Evolutionary conservation across 495 filamentous ascomycete genomes (phyloP), one percentile per base, ranked within the genome.

Genomic region (Haplographium delicatum): DNA sequence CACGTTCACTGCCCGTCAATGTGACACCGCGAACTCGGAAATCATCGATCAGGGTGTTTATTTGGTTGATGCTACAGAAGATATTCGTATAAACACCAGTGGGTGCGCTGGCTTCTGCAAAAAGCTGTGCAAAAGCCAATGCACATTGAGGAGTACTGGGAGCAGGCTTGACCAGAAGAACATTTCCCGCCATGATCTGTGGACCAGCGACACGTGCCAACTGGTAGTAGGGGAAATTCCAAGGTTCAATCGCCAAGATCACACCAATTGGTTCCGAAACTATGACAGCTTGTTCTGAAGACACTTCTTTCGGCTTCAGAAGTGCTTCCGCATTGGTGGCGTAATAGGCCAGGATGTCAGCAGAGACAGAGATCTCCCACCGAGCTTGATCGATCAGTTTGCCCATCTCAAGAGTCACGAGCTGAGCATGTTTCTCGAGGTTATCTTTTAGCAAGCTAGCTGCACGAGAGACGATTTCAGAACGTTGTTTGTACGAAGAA

Each of bases 91-190:
- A 48, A 22, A 93, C 86, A 20, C 86, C 81, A 26, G 79, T 59
- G 2, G 87, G 87, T 33, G 94, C 71, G 4, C 90, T 89, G 16
- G 86, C 88, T 50, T 87, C 79, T 6, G 63, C 41, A 62, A 95
- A 94, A 34, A 85, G 78, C 53, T 80, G 72, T 46, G 83, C 70
- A 18, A 93, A 67, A 31, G 88, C 86, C 67, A 95, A 88, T 7
- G 76, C 88, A 43, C 91, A 76, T 1, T 89, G 94, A 2, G 89
- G 89, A 2, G 88, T 93, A 64, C 94, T 90, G 5, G 90, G 90
- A 3, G 88, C 93, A 15, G 89, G 90, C 66, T 95, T 95, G 6
- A 95, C 67, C 39, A 95, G 89, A 31, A 95, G 84, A 11, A 86
- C 76, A 61, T 95, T 93, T 19, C 90, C 90, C 15, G 84, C 80